Evolutionary conservation across 2,329 filamentous ascomycete species (phyloP), one percentile per base, ranked within the genome.

Genomic region (Lachnellula arida): DNA sequence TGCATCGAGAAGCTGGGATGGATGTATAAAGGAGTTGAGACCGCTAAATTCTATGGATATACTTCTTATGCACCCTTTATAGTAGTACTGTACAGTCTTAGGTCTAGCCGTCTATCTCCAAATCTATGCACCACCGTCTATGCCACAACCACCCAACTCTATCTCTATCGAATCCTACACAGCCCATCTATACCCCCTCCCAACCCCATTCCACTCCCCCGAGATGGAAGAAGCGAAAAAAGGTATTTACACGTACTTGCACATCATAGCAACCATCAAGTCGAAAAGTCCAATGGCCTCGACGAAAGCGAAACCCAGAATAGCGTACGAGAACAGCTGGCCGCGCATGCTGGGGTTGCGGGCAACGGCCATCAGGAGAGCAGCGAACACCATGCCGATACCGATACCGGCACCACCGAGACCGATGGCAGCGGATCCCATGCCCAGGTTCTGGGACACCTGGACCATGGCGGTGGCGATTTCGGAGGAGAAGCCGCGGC

Each of bases 281-380:
- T 90, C 87, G 86, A 90, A 90, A 74, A 90, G 85, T 87, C 87
- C 88, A 71, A 89, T 91, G 80, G 90, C 89, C 78, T 94, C 90
- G 78, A 92, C 89, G 87, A 94, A 94, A 75, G 89, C 90, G 81
- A 94, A 94, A 81, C 90, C 89, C 74, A 94, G 81, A 88, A 94
- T 93, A 84, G 89, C 89, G 81, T 94, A 93, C 69, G 88, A 89
- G 88, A 94, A 96, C 74, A 96, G 89, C 85, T 95, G 91, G 76
- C 89, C 90, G 81, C 89, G 88, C 81, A 95, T 89, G 74, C 88
- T 88, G 73, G 90, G 90, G 89, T 96, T 96, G 81, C 90, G 89
- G 81, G 90, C 89, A 76, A 94, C 89, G 80, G 86, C 86, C 78
- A 89, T 86, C 74, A 95, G 83, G 75, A 95, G 89, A 72, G 89